A percentile compares a stretch with the other conserved stretches of the same genome.
Conservation (phyloP, 306 rosid species). For the Casuarina equisetifolia region DNA sequence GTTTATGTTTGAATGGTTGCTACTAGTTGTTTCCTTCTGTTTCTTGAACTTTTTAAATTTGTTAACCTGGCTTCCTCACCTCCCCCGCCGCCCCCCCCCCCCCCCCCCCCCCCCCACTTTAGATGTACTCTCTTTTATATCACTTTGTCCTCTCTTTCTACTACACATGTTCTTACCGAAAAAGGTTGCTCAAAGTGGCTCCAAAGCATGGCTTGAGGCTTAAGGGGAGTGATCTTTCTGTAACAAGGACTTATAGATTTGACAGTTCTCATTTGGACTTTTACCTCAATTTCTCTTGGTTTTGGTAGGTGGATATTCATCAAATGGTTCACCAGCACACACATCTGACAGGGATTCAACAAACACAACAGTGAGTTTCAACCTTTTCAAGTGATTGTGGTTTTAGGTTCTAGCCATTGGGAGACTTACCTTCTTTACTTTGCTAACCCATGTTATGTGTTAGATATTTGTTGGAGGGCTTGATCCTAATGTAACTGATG, state of each 20-base stretch:
- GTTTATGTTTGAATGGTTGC: neutral
- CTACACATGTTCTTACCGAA: neutral
- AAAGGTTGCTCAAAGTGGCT: neutral
- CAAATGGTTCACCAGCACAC: conserved; percentile 70
- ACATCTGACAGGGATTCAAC: conserved; percentile 80
- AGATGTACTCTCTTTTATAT: neutral
- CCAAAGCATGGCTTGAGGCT: neutral
- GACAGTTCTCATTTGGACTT: neutral
- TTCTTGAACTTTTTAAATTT: neutral
- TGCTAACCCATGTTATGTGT: conserved; percentile 30
- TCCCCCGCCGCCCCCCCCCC: no score
- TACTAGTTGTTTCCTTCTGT: neutral
- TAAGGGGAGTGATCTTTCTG: neutral
- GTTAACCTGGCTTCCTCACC: neutral
- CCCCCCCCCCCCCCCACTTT: neutral
- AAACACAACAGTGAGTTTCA: conserved; percentile 82
- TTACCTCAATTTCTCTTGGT: neutral
- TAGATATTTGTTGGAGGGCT: conserved; percentile 99
- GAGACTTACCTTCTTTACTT: conserved; percentile 1
- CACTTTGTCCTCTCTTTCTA: neutral
- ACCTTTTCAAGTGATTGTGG: conserved; percentile 8
- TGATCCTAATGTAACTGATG: conserved; percentile 86
- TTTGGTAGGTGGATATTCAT: conserved; percentile 60
- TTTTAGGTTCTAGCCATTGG: conserved; percentile 13
- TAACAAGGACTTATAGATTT: neutral